Evolutionary conservation across 768 basidiomycete genomes (phyloP), one percentile per base, ranked within the genome.

Genomic region (Lentinus tigrinus): DNA sequence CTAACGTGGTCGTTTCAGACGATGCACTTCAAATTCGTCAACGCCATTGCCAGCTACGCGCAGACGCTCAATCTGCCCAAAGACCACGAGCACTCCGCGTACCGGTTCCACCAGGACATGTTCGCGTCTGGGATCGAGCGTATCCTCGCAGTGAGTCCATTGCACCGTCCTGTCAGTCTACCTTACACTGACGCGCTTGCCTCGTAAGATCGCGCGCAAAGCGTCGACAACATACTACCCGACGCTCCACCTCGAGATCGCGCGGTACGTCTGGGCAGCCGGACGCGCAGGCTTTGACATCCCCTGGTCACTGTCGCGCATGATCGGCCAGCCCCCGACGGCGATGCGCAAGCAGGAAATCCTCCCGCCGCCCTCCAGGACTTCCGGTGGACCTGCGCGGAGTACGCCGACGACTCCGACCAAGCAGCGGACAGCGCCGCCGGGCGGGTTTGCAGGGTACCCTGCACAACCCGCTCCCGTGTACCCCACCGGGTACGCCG

Each of bases 221-320:
- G 94, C 97, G 16, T 98, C 95, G 17, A 86, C 89, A 23, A 87
- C 89, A 13, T 98, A 97, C 73, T 99, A 99, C 72, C 93, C 95
- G 0, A 89, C 86, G 3, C 82, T 99, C 1, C 97, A 99, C 72
- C 86, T 98, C 39, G 96, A 99, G 72, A 77, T 99, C 50, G 83
- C 94, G 14, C 85, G 95, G 31, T 98, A 98, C 70, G 81, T 98
- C 62, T 77, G 81, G 0, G 79, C 85, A 60, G 85, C 88, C 3
- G 73, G 73, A 24, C 77, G 80, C 16, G 82, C 91, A 38, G 85
- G 85, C 34, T 89, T 85, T 64, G 87, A 91, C 64, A 70, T 95
- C 36, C 93, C 95, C 6, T 94, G 88, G 78, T 82, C 89, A 9
- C 78, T 95, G 34, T 85, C 87, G 34, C 81, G 92, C 47, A 77